phyloP scores from a whole-genome alignment of 1,284 basidiomycete species.

The Phellopilus nigrolimitatus region DNA sequence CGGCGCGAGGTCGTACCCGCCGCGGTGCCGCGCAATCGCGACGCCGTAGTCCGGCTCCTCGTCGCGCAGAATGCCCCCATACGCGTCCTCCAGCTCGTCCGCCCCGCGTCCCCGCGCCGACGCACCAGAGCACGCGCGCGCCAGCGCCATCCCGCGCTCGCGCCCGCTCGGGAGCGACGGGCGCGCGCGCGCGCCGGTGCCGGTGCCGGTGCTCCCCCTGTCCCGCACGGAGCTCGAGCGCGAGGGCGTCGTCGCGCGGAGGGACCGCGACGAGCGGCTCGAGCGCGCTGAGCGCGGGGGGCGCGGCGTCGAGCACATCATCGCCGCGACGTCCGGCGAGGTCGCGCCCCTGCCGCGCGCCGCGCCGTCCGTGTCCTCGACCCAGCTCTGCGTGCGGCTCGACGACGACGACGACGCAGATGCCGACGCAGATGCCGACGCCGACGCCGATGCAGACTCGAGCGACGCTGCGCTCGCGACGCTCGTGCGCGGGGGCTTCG shows the following conservation, averaged over 20 bases:
- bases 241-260: not conserved
- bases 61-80: constrained; percentile 14
- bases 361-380: not conserved
- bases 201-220: not conserved
- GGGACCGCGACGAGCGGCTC: not conserved
- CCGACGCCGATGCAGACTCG: not conserved
- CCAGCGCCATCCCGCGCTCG: constrained; percentile 2
- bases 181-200: not conserved
- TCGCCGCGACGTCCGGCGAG: constrained; percentile 13
- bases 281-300: not conserved
- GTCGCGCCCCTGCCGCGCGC: not conserved
- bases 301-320: constrained; percentile 16
- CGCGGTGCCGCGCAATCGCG: constrained; percentile 17
- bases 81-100: constrained; percentile 10
- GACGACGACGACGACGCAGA: not conserved
- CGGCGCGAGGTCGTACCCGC: constrained; percentile 16
- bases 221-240: constrained; percentile 12
- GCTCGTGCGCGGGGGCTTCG: constrained; percentile 5
- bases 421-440: not conserved
- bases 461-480: no score
- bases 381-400: not conserved
- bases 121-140: constrained; percentile 1
- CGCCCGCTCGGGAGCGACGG: constrained; percentile 11
- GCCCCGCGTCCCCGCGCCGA: constrained; percentile 1
- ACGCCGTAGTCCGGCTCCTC: constrained; percentile 16